Conservation (phyloP, 305 asterid species). For the Striga hermonthica region DNA sequence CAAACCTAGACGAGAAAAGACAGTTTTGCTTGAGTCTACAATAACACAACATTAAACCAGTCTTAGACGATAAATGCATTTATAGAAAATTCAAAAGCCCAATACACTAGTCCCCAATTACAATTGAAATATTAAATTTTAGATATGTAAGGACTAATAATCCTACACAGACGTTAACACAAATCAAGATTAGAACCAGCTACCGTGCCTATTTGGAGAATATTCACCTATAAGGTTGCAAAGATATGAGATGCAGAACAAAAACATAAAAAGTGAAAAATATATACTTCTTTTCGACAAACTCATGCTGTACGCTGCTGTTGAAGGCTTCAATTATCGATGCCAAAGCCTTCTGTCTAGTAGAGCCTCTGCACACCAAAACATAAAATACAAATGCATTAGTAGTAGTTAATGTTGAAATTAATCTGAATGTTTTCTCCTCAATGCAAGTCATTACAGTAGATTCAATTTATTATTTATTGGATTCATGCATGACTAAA, state of each 20-base stretch:
- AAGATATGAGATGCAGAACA: not conserved
- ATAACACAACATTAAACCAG: not conserved
- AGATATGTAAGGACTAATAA: no score
- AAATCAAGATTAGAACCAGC: no score
- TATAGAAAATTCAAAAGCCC: not conserved
- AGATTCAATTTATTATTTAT: no score
- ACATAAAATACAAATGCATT: not conserved
- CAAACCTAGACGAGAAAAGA: constrained; percentile 53
- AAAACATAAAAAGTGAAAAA: constrained; percentile 14
- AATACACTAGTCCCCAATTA: not conserved
- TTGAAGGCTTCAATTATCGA: constrained; percentile 69
- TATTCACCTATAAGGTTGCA: constrained; percentile 7
- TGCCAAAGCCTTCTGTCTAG: constrained; percentile 80
- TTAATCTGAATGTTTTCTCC: not conserved
- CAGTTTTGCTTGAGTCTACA: constrained; percentile 1
- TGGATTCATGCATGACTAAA: not conserved
- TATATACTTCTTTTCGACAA: constrained; percentile 71
- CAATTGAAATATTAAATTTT: no score
- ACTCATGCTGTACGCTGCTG: constrained; percentile 62
- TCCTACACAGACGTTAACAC: no score
- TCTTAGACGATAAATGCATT: not conserved
- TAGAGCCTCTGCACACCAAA: constrained; percentile 66
- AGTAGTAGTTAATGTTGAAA: not conserved
- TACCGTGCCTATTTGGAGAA: not conserved
- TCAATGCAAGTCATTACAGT: no score